These are phyloP conservation scores for Triticum urartu DNA, from an alignment of 176 grass and related monocot species.

Conservation along the genomic window DNA sequence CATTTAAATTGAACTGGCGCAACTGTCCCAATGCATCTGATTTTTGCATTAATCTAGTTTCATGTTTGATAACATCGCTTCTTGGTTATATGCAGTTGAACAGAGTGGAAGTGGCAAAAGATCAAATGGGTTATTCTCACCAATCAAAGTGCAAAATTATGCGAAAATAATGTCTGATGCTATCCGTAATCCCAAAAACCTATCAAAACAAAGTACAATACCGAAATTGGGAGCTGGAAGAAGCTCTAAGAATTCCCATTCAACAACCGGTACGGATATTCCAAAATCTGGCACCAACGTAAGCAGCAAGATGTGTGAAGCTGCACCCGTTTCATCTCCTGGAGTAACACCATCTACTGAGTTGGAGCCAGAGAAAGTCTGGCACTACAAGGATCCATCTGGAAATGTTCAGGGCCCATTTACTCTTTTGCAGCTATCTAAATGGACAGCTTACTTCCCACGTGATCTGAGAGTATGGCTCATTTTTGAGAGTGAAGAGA, in stretches of 20 bases:
- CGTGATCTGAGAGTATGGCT: slow-evolving; percentile 81
- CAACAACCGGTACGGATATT: slow-evolving; percentile 24
- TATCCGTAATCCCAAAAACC: slow-evolving; percentile 11
- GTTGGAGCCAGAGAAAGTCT: slow-evolving; percentile 81
- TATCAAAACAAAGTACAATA: slow-evolving; percentile 23
- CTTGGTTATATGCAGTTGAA: slow-evolving; percentile 46
- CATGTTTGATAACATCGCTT: slow-evolving; percentile 13
- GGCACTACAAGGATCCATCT: slow-evolving; percentile 95
- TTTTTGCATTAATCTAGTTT: neutral
- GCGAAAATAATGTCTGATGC: slow-evolving; percentile 20
- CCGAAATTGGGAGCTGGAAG: slow-evolving; percentile 24
- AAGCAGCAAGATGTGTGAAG: slow-evolving; percentile 35
- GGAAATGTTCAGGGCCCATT: slow-evolving; percentile 94
- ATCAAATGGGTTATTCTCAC: slow-evolving; percentile 35
- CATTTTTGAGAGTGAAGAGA: slow-evolving; percentile 85
- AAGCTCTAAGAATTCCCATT: slow-evolving; percentile 24
- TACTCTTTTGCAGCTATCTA: slow-evolving; percentile 74
- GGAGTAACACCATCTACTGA: slow-evolving; percentile 32
- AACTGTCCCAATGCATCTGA: neutral
- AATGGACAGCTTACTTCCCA: slow-evolving; percentile 88
- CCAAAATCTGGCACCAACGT: slow-evolving; percentile 23
- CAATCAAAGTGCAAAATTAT: slow-evolving; percentile 40
- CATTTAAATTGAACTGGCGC: neutral
- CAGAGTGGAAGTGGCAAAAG: slow-evolving; percentile 22
- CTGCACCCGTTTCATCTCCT: slow-evolving; percentile 28